phyloP scores from a whole-genome alignment of 805 yeast genomes.

The Candida endomychidarum region DNA sequence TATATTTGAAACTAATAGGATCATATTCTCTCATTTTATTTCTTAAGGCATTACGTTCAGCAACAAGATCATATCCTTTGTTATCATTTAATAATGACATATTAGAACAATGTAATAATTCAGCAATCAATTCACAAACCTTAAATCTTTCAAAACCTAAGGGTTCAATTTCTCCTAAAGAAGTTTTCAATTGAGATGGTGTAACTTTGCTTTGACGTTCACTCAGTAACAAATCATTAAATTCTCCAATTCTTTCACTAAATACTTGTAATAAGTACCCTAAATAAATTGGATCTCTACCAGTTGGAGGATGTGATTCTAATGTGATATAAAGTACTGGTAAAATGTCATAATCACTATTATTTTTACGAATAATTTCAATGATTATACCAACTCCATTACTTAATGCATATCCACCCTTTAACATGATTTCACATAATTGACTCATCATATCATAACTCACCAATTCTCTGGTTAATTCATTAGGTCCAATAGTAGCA shows the following conservation, averaged over 20 bases:
- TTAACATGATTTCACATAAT: slow-evolving; percentile 40
- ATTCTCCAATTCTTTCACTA: slow-evolving; percentile 36
- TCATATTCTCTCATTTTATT: slow-evolving; percentile 41
- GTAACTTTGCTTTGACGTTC: slow-evolving; percentile 16
- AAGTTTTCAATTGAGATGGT: slow-evolving; percentile 24
- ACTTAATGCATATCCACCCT: slow-evolving; percentile 48
- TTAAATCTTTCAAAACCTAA: slow-evolving; percentile 48
- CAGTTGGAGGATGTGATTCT: slow-evolving; percentile 48
- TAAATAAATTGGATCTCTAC: slow-evolving; percentile 47
- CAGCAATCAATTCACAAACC: slow-evolving; percentile 48
- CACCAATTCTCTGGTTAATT: slow-evolving; percentile 45
- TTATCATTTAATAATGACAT: slow-evolving; percentile 47
- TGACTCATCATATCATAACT: slow-evolving; percentile 34
- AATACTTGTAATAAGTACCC: slow-evolving; percentile 44
- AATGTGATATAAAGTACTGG: slow-evolving; percentile 46
- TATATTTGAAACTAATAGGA: slow-evolving; percentile 46
- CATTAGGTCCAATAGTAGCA: slow-evolving; percentile 48
- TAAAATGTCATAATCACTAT: slow-evolving; percentile 46
- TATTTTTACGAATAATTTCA: slow-evolving; percentile 46
- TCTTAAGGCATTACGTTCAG: slow-evolving; percentile 38
- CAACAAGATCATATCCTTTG: slow-evolving; percentile 43
- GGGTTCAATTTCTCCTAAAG: slow-evolving; percentile 41
- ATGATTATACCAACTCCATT: slow-evolving; percentile 50
- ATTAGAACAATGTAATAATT: slow-evolving; percentile 46
- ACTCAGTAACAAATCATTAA: slow-evolving; percentile 35